Evolutionary conservation across 2,329 filamentous ascomycete genomes (phyloP), one percentile per base, ranked within the genome.

Genomic region (Hyphodiscus sp.): DNA sequence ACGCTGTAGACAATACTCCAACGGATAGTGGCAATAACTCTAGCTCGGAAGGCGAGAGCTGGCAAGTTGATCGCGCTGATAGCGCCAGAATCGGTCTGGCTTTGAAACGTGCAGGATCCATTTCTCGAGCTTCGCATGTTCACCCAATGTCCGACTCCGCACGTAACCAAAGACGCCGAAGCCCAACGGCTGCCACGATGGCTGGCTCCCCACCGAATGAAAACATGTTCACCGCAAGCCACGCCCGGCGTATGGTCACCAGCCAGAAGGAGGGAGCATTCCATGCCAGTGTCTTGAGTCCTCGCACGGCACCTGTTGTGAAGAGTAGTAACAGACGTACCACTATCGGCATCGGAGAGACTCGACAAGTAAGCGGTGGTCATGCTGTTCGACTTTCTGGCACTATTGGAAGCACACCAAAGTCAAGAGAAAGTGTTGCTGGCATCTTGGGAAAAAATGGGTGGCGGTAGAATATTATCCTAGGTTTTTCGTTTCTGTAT

Each of bases 191-290:
- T 71, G 82, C 61, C 73, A 80, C 57, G 71, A 71, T 71, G 47
- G 68, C 74, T 19, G 69, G 73, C 51, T 79, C 76, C 51, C 79
- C 81, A 15, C 79, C 80, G 1, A 77, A 73, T 50, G 79, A 82
- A 59, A 80, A 78, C 54, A 78, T 85, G 68, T 86, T 87, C 68
- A 85, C 81, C 0, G 81, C 83, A 20, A 77, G 79, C 51, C 83
- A 86, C 57, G 83, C 84, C 23, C 75, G 85, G 44, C 75, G 85
- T 15, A 86, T 87, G 81, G 79, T 83, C 41, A 82, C 79, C 64
- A 78, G 74, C 47, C 78, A 83, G 30, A 81, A 80, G 60, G 79
- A 80, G 43, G 73, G 74, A 47, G 76, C 79, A 18, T 74, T 72
- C 63, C 78, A 77, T 55, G 70, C 71, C 41, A 80, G 76, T 53